These are phyloP conservation scores for Quercus tomentella DNA, from an alignment of 331 rosid genomes.

Conservation along the genomic window DNA sequence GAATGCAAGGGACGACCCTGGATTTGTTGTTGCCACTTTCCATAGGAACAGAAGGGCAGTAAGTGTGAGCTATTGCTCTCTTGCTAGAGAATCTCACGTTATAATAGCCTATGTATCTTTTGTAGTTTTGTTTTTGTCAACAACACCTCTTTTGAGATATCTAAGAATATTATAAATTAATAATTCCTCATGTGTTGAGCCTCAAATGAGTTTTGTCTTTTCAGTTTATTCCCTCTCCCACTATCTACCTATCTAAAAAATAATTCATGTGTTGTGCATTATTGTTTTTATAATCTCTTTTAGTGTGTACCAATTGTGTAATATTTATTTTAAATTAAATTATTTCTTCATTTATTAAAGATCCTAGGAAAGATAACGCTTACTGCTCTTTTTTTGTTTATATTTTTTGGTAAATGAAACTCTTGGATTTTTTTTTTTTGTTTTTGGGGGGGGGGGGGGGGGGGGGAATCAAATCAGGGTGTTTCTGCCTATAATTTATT, in stretches of 20 bases:
- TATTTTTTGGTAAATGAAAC: neutral
- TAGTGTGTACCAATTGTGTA: neutral
- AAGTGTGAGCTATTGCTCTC: slow-evolving; percentile 58
- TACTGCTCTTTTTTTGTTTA: neutral
- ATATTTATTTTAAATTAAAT: neutral
- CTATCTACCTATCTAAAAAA: too few species aligned
- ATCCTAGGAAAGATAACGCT: neutral
- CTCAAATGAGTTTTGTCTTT: too few species aligned
- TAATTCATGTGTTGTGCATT: neutral
- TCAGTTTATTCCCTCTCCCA: too few species aligned
- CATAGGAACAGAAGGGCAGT: slow-evolving; percentile 41
- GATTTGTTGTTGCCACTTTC: slow-evolving; percentile 64
- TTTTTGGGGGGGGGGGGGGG: too few species aligned
- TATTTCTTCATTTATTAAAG: neutral
- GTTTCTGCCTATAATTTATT: neutral
- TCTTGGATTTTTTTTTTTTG: neutral
- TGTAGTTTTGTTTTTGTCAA: slow-evolving; percentile 22
- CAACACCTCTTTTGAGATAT: slow-evolving; percentile 6
- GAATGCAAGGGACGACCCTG: slow-evolving; percentile 70
- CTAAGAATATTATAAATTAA: slow-evolving; percentile 1
- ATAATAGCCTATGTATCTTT: slow-evolving; percentile 33
- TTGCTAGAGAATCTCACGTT: slow-evolving; percentile 58
- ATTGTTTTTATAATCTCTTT: neutral
- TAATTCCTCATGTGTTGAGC: neutral
- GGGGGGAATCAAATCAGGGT: neutral